Percentiles rank a stretch among this genome's conserved stretches.
phyloP scores from a whole-genome alignment of 805 yeast species.

The Kodamaea neixiangensis region DNA sequence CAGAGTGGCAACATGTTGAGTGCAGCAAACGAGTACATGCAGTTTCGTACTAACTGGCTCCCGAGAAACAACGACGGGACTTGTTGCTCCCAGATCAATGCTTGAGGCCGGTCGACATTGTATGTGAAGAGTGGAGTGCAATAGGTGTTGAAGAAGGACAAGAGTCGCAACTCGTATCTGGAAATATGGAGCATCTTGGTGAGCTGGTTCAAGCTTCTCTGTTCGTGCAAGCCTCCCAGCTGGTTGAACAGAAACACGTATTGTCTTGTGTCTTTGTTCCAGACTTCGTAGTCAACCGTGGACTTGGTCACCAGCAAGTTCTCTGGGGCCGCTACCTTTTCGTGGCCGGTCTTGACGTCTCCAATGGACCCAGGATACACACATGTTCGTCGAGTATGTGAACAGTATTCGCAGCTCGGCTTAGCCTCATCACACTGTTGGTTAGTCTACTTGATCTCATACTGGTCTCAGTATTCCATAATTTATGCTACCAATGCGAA shows the following conservation, averaged over 20 bases:
- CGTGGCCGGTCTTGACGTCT: too few relatives aligned
- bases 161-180: conserved; percentile 25
- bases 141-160: conserved; percentile 28
- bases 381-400: conserved; percentile 27
- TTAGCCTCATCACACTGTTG: conserved; percentile 31
- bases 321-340: too few relatives aligned
- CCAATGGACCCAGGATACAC: too few relatives aligned
- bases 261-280: background rate
- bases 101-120: conserved; percentile 21
- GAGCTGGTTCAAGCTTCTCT: conserved; percentile 16
- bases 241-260: background rate
- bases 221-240: conserved; percentile 12
- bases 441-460: conserved; percentile 15
- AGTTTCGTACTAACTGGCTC: conserved; percentile 27
- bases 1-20: conserved; percentile 27
- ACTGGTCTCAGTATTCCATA: background rate
- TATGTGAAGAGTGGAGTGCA: conserved; percentile 30
- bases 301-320: background rate
- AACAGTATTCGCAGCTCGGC: conserved; percentile 37
- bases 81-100: conserved; percentile 25
- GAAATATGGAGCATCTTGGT: conserved; percentile 21
- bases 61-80: conserved; percentile 27
- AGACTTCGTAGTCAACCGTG: background rate
- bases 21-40: conserved; percentile 26
- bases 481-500: too few relatives aligned